phyloP scores from a whole-genome alignment of 352 stramenopile genomes.

The Pythium insidiosum region DNA sequence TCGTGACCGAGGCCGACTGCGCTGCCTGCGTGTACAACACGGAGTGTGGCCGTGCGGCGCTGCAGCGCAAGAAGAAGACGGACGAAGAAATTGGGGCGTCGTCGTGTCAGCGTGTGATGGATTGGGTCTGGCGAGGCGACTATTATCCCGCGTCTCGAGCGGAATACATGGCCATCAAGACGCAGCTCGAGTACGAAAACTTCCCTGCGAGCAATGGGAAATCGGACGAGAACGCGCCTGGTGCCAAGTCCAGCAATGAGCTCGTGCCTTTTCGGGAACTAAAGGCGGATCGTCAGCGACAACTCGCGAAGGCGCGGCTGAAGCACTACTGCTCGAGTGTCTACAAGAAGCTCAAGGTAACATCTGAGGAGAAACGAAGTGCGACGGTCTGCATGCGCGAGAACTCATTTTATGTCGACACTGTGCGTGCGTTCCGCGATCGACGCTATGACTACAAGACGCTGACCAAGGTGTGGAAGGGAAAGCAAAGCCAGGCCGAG shows the following conservation, averaged over 20 bases:
- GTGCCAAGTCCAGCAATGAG: neutral
- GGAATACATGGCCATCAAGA: constrained; percentile 96
- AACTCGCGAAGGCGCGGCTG: constrained; percentile 71
- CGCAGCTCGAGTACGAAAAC: constrained; percentile 91
- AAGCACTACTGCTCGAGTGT: constrained; percentile 95
- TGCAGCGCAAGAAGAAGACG: constrained; percentile 64
- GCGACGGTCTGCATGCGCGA: constrained; percentile 99
- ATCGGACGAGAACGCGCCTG: neutral
- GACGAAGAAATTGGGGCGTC: constrained; percentile 34
- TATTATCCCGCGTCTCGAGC: constrained; percentile 90
- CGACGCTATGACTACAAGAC: constrained; percentile 99
- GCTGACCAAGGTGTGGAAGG: constrained; percentile 94
- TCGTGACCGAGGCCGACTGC: constrained; percentile 94
- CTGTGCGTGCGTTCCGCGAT: constrained; percentile 98
- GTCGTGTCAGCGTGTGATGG: constrained; percentile 96
- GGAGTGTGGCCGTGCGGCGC: constrained; percentile 48
- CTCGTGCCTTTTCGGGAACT: constrained; percentile 60
- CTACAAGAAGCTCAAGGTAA: constrained; percentile 97
- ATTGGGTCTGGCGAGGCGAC: constrained; percentile 98
- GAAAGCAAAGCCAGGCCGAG: constrained; percentile 67
- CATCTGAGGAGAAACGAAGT: constrained; percentile 89
- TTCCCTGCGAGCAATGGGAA: constrained; percentile 28
- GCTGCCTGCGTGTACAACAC: constrained; percentile 94
- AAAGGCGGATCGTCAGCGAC: constrained; percentile 42
- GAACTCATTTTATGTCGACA: constrained; percentile 99